Conservation (phyloP, 2,329 filamentous ascomycete genomes). For the Aspergillus uvarum region DNA sequence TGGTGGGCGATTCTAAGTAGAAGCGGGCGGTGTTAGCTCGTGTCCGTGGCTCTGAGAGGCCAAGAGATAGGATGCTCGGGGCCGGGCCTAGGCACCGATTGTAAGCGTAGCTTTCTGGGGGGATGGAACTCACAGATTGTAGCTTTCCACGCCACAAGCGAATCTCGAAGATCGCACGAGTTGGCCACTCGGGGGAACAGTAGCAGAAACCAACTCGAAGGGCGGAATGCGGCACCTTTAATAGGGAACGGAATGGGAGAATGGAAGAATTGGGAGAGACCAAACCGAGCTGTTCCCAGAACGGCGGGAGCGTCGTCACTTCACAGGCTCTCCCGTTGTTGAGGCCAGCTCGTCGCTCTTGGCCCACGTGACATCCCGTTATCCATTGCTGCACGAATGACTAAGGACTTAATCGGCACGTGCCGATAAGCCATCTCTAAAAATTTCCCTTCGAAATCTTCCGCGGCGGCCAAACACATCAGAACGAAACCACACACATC, state of each 20-base stretch:
- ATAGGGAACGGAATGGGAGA: background rate
- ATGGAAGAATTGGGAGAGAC: background rate
- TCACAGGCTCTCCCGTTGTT: background rate
- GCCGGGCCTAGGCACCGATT: slow-evolving; percentile 6
- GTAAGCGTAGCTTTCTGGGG: slow-evolving; percentile 3
- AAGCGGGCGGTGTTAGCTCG: slow-evolving; percentile 19
- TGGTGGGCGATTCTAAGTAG: slow-evolving; percentile 27
- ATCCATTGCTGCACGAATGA: background rate
- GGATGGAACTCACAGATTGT: slow-evolving; percentile 20
- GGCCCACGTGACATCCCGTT: slow-evolving; percentile 18
- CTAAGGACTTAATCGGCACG: slow-evolving; percentile 18
- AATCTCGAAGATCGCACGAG: slow-evolving; percentile 10
- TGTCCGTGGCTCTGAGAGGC: slow-evolving; percentile 5
- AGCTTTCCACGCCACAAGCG: slow-evolving; percentile 17
- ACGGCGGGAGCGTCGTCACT: background rate
- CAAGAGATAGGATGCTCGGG: slow-evolving; percentile 6
- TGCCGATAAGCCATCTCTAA: slow-evolving; percentile 24
- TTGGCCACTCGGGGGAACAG: background rate
- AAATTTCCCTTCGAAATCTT: slow-evolving; percentile 21
- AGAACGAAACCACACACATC: background rate
- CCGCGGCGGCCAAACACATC: background rate
- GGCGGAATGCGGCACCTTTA: background rate
- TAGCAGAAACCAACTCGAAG: background rate
- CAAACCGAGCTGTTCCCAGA: background rate
- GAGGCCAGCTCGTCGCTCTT: slow-evolving; percentile 20